A percentile compares a stretch with the other conserved stretches of the same genome.
Evolutionary conservation across 2,329 filamentous ascomycete species (phyloP).

Genomic region (Alternaria tenuissima): DNA sequence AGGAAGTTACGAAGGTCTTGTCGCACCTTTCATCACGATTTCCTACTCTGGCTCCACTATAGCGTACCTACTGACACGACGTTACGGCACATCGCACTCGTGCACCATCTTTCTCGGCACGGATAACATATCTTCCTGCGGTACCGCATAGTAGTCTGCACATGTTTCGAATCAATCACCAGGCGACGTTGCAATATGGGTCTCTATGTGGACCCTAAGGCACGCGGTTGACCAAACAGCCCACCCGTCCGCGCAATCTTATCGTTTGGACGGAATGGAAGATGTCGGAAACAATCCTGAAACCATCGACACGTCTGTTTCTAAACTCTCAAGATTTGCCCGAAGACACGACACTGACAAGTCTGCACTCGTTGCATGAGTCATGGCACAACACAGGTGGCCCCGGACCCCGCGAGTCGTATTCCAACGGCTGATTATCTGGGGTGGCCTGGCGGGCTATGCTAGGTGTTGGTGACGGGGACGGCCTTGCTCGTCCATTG

Average conservation of each 20-base stretch:
- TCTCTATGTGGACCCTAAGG: background rate
- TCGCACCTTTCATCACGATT: background rate
- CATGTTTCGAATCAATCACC: constrained; percentile 1
- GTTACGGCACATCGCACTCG: background rate
- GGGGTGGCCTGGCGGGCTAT: constrained; percentile 3
- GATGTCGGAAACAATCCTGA: background rate
- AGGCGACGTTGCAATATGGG: constrained; percentile 2
- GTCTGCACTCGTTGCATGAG: background rate
- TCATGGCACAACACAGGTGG: background rate
- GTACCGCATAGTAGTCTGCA: background rate
- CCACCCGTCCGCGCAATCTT: background rate
- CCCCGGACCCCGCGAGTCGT: constrained; percentile 9
- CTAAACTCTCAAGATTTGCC: background rate
- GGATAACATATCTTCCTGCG: background rate
- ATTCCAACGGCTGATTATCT: constrained; percentile 1
- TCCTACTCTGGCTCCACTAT: constrained; percentile 1
- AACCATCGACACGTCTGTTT: background rate
- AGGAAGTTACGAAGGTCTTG: background rate
- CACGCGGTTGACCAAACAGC: background rate
- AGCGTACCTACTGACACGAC: background rate
- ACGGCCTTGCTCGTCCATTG: background rate
- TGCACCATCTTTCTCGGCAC: background rate
- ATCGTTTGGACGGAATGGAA: background rate
- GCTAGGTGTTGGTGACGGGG: constrained; percentile 38
- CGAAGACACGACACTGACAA: background rate